Conservation (phyloP, 2,329 filamentous ascomycete species). For the Alternaria gansuensis region DNA sequence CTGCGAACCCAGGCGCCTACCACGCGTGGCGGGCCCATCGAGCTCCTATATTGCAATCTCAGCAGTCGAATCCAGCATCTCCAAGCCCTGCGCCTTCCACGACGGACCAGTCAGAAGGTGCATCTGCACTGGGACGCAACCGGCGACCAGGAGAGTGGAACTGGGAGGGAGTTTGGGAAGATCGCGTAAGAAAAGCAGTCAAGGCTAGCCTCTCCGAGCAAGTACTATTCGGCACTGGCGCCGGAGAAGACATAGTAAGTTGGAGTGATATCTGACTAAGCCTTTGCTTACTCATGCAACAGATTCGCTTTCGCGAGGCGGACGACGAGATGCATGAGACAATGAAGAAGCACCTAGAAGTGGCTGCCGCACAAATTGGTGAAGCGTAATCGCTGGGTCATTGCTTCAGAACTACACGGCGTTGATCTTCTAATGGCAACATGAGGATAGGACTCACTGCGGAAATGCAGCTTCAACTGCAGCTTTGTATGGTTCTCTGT, state of each 20-base stretch:
- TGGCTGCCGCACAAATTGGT: constrained; percentile 27
- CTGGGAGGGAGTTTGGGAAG: constrained; percentile 97
- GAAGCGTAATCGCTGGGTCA: constrained; percentile 22
- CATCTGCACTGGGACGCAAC: constrained; percentile 56
- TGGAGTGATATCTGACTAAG: too few species aligned
- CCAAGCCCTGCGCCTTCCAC: constrained; percentile 39
- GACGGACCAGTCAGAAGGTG: constrained; percentile 28
- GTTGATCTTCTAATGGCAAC: not conserved
- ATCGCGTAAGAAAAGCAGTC: constrained; percentile 82
- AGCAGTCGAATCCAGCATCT: constrained; percentile 29
- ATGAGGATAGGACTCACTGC: not conserved
- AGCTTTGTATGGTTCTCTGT: not conserved
- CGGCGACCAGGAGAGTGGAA: constrained; percentile 87
- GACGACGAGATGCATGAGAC: constrained; percentile 46
- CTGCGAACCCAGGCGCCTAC: constrained; percentile 91
- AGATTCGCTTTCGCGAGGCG: constrained; percentile 53
- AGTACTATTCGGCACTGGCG: constrained; percentile 74
- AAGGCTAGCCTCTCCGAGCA: constrained; percentile 79
- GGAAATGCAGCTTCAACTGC: not conserved
- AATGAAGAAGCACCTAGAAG: constrained; percentile 45
- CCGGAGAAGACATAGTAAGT: constrained; percentile 74
- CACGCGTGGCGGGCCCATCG: constrained; percentile 87
- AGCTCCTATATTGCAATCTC: constrained; percentile 50
- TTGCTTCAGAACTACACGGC: not conserved
- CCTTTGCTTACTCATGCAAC: constrained; percentile 14